phyloP scores from a whole-genome alignment of 2,329 filamentous ascomycete genomes.

The Talaromyces sp. region DNA sequence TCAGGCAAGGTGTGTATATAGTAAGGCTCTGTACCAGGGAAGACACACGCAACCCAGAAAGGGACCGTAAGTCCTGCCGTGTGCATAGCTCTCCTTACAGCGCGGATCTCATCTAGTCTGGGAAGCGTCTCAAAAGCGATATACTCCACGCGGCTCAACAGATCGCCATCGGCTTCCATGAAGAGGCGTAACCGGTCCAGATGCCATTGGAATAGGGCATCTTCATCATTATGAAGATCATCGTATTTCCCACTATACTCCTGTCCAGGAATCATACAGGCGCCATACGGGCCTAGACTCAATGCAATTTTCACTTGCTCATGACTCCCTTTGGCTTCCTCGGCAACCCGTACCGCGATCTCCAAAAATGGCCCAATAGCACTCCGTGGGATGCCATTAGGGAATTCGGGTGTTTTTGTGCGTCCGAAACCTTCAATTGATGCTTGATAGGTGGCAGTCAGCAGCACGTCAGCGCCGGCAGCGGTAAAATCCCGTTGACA shows the following conservation, averaged over 20 bases:
- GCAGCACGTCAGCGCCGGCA: constrained; percentile 60
- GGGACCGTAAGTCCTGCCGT: constrained; percentile 29
- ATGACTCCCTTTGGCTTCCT: neutral
- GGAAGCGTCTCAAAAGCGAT: constrained; percentile 66
- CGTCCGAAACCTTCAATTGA: constrained; percentile 55
- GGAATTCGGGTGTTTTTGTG: constrained; percentile 39
- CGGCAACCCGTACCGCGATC: neutral
- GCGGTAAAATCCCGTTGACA: constrained; percentile 57
- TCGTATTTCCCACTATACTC: constrained; percentile 65
- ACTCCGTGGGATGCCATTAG: neutral
- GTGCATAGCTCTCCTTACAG: constrained; percentile 32
- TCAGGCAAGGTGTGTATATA: constrained; percentile 44
- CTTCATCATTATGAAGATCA: constrained; percentile 42
- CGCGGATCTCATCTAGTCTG: constrained; percentile 59
- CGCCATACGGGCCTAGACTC: constrained; percentile 64
- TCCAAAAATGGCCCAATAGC: neutral
- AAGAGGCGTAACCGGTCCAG: constrained; percentile 54
- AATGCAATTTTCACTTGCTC: constrained; percentile 43
- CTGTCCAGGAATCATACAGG: constrained; percentile 62
- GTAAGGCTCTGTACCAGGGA: constrained; percentile 48
- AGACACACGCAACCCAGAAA: constrained; percentile 64
- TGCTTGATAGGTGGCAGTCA: constrained; percentile 67
- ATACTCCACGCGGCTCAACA: constrained; percentile 48
- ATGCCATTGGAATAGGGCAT: constrained; percentile 57
- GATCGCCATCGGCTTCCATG: constrained; percentile 33